Base-by-base conservation (phyloP, 2,329 filamentous ascomycete species). In the Fusarium nanum region DNA sequence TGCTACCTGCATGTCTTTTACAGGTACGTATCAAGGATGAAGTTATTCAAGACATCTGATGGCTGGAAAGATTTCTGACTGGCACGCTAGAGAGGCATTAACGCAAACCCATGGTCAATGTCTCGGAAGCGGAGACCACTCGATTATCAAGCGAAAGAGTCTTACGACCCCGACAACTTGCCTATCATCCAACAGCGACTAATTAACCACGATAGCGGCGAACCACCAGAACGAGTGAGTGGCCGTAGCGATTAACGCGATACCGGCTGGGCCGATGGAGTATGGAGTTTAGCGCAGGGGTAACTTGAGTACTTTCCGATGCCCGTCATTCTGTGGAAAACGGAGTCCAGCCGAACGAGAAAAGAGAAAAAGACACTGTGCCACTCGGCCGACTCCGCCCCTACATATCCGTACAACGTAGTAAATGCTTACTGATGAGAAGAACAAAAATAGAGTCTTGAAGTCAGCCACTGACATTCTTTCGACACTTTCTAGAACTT, bases 211-310 rank as follows among this genome's bases (percentile, higher is more conserved):
- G 32, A 23, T 47, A 28, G 42, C 60, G 45, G 50, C 67, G 34
- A 68, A 50, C 28, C 37, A 27, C 37, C 34, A 42, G 37, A 67
- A 52, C 27, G 64, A 57, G 62, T 37, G 52, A 57, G 57, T 23
- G 40, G 23, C 52, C 50, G 50, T 47, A 49, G 61, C 58, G 58
- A 70, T 68, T 60, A 56, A 62, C 65, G 56, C 67, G 60, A 73
- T 71, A 56, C 62, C 63, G 55, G 60, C 40, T 73, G 52, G 66
- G 46, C 68, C 68, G 68, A 68, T 72, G 55, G 56, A 49, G 70
- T 48, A 55, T 63, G 44, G 60, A 60, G 70, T 56, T 59, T 65
- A 53, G 65, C 69, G 67, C 71, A 74, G 72, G 72, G 71, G 71
- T 48, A 37, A 47, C 22, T 37, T 47, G 42, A 66, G 45, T 54